Conservation (phyloP, 176 grass and related monocot genomes). For the Carex myosuroides region DNA sequence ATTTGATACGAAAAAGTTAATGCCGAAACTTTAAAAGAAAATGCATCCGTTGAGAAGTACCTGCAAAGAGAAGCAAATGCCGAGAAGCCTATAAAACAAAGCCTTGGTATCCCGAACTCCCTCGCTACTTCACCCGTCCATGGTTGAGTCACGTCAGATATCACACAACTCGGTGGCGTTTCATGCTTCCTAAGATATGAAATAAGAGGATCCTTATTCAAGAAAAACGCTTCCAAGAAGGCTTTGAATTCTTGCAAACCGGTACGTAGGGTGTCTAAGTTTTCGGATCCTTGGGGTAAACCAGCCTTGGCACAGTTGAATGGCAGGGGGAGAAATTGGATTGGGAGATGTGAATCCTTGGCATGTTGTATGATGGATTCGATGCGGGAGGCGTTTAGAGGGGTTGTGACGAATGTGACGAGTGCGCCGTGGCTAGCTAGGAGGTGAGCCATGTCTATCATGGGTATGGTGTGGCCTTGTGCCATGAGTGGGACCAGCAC, state of each 20-base stretch:
- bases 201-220: conserved; percentile 20
- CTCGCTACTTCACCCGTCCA: conserved; percentile 24
- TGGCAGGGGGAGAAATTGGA: conserved; percentile 13
- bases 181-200: conserved; percentile 12
- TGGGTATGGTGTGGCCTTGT: conserved; percentile 34
- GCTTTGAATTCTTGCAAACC: not conserved
- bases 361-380: conserved; percentile 20
- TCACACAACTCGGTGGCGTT: conserved; percentile 18
- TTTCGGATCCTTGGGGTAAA: conserved; percentile 26
- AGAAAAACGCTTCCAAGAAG: conserved; percentile 14
- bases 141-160: conserved; percentile 14
- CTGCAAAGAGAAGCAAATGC: conserved; percentile 24
- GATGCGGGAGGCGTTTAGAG: conserved; percentile 30
- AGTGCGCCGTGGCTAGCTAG: conserved; percentile 9
- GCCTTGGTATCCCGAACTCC: conserved; percentile 25
- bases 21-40: not conserved
- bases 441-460: conserved; percentile 31
- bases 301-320: conserved; percentile 13
- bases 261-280: conserved; percentile 9
- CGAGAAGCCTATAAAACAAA: conserved; percentile 8
- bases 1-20: not conserved
- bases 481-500: conserved; percentile 28
- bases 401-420: conserved; percentile 32
- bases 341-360: not conserved
- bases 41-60: not conserved